Evolutionary conservation across 1,139 yeast species (phyloP).

Genomic region (Sugiyamaella novakii): DNA sequence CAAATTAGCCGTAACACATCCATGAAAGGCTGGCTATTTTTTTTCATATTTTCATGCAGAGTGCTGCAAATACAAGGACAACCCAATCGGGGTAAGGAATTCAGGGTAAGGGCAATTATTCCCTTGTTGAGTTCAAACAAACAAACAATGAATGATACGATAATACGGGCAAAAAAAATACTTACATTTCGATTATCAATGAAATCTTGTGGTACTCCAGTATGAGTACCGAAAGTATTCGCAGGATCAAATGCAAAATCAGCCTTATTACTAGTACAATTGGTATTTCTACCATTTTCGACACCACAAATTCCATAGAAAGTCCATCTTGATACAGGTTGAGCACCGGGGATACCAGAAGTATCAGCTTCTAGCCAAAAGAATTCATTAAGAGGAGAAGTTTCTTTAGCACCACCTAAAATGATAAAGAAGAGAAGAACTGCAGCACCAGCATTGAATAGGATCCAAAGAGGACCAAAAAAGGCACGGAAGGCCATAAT

Average conservation of each 20-base stretch:
- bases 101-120: conserved; percentile 9
- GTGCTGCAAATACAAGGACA: too few relatives aligned
- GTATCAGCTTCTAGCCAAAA: conserved; percentile 77
- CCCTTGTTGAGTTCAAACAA: conserved; percentile 7
- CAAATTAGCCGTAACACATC: too few relatives aligned
- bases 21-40: too few relatives aligned
- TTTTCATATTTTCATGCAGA: too few relatives aligned
- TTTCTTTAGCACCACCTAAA: conserved; percentile 59
- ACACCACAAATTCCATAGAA: conserved; percentile 60
- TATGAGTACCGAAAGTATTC: conserved; percentile 52
- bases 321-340: conserved; percentile 66
- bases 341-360: conserved; percentile 53
- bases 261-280: conserved; percentile 54
- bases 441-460: conserved; percentile 34
- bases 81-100: conserved; percentile 10
- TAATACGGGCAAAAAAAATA: too few relatives aligned
- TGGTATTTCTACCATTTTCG: conserved; percentile 44
- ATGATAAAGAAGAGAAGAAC: conserved; percentile 62
- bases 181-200: conserved; percentile 45
- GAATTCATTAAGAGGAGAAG: conserved; percentile 55
- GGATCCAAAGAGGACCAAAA: conserved; percentile 23
- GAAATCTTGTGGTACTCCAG: conserved; percentile 54
- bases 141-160: conserved; percentile 9
- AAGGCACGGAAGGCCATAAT: conserved; percentile 15
- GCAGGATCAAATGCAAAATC: conserved; percentile 71